Evolutionary conservation across 2,329 filamentous ascomycete genomes (phyloP), one percentile per base, ranked within the genome.

Genomic region (Ophidiomyces ophidiicola): DNA sequence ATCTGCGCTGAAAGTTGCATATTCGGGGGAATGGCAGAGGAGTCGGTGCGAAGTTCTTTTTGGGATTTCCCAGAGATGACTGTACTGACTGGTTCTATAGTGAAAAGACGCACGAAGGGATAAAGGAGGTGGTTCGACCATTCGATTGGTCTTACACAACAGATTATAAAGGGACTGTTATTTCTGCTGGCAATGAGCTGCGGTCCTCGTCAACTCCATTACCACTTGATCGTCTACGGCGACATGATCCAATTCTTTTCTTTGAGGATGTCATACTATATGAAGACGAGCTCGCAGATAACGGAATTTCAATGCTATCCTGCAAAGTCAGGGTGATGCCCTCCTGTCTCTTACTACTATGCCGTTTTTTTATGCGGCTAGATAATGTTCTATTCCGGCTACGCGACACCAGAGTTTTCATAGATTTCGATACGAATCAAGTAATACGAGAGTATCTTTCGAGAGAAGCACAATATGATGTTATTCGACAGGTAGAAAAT

Each of bases 121-220:
- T 98, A 58, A 85, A 84, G 56, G 85, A 94, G 56, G 80, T 94
- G 18, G 84, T 98, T 39, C 87, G 87, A 64, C 87, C 88, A 2
- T 98, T 92, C 58, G 90, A 98, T 64, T 98, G 90, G 90, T 94
- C 85, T 46, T 98, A 96, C 64, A 90, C 78, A 48, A 94, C 88
- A 24, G 72, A 79, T 49, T 98, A 94, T 62, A 72, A 71, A 41
- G 90, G 90, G 36, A 84, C 80, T 3, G 46, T 48, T 31, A 53
- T 54, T 25, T 51, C 50, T 2, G 41, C 41, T 4, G 42, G 51
- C 7, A 56, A 55, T 4, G 48, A 53, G 11, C 69, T 74, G 42
- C 49, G 63, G 39, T 52, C 62, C 12, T 65, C 64, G 15, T 58
- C 62, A n/a, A 63, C 63, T 12, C 61, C 70, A 40, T 90, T 98